Conservation (phyloP, 805 yeast genomes). For the Ogataea zsoltii region DNA sequence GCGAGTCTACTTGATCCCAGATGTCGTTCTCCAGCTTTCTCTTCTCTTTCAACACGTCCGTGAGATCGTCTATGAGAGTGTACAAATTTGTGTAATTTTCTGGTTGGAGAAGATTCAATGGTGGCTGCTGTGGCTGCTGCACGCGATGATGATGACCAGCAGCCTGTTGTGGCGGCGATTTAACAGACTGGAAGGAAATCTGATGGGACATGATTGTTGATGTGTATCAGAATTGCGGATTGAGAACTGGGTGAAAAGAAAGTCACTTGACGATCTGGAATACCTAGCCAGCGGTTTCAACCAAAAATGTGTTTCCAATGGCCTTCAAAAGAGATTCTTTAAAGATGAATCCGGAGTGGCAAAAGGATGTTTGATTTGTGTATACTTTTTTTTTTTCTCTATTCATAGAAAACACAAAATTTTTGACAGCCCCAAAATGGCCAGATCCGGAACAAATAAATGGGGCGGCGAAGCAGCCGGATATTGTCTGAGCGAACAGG, state of each 20-base stretch:
- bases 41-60: conserved; percentile 21
- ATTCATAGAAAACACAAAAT: background rate
- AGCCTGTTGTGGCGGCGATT: conserved; percentile 7
- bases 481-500: no score
- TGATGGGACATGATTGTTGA: conserved; percentile 1
- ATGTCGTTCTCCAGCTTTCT: conserved; percentile 25
- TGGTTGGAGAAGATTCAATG: conserved; percentile 16
- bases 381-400: background rate
- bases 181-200: conserved; percentile 6
- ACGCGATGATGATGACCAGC: conserved; percentile 8
- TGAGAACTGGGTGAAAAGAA: no score
- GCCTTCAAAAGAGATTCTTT: no score
- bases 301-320: no score
- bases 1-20: conserved; percentile 26
- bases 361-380: no score
- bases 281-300: no score
- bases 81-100: conserved; percentile 23
- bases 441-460: background rate
- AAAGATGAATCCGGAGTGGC: no score
- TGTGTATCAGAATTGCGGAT: background rate
- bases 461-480: background rate
- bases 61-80: conserved; percentile 26
- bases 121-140: conserved; percentile 4
- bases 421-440: background rate
- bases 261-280: no score